Evolutionary conservation across 2,329 filamentous ascomycete genomes (phyloP), one percentile per base, ranked within the genome.

Genomic region (Geoglossum cookeanum): DNA sequence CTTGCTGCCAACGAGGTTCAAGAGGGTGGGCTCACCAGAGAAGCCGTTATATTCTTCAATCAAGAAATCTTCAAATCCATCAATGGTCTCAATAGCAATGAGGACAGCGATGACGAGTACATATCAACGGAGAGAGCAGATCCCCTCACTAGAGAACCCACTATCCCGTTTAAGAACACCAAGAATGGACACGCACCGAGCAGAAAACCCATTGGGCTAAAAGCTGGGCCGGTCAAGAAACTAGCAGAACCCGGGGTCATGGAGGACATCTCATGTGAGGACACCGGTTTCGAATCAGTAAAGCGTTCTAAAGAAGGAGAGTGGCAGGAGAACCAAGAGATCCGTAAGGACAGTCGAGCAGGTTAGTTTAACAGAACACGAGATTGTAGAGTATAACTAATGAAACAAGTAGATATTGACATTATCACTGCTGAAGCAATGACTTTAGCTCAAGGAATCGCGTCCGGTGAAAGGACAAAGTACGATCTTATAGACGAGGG

Each of bases 401-500:
- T n/a, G 29, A 37, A 53, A 22, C 30, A n/a, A 29, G 17, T 51
- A 77, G 90, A 96, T 67, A 94, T 98, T 70, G 89, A 97, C 68
- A 97, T 98, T 65, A 94, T 97, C 66, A 98, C 92, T n/a, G 92
- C 89, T 4, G 92, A 98, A 74, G 92, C 94, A 61, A 98, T 98
- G 92, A 94, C 91, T 0, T 78, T 98, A 15, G 94, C 92, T 0
- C 92, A 97, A 62, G 80, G 88, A 66, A 83, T 98, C 59, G 92
- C 90, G 3, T 88, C 85, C 0, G 91, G 91, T 49, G 78, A 91
- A 67, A 90, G 84, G 69, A 85, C 83, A 0, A 84, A 80, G 51
- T 71, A 84, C 57, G 87, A 96, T 63, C 74, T 95, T 4, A 74
- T 91, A 51, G 94, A 98, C 65, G 91, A 97, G 60, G 84, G 83